phyloP scores from a whole-genome alignment of 2,329 filamentous ascomycete genomes.

The Penicillium nordicum region DNA sequence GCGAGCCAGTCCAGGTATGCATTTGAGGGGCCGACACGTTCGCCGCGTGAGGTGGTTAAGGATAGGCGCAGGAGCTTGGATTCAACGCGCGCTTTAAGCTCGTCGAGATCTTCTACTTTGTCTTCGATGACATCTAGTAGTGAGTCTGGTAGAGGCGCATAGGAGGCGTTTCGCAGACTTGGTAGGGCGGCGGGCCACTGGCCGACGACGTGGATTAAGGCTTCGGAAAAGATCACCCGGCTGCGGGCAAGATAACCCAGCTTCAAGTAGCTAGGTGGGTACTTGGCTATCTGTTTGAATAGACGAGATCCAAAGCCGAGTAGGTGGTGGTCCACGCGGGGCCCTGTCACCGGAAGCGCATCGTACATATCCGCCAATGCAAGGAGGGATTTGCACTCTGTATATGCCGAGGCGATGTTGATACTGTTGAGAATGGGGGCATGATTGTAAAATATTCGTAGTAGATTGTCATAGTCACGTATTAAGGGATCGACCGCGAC shows the following conservation, averaged over 20 bases:
- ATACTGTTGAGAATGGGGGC: conserved; percentile 74
- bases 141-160: conserved; percentile 61
- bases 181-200: conserved; percentile 83
- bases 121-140: conserved; percentile 90
- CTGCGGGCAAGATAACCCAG: conserved; percentile 82
- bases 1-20: conserved; percentile 88
- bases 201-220: conserved; percentile 87
- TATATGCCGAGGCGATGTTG: conserved; percentile 88
- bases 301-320: conserved; percentile 85
- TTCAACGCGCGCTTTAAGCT: conserved; percentile 75
- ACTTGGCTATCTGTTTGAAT: conserved; percentile 96
- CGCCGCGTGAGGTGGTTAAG: conserved; percentile 73
- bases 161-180: conserved; percentile 61
- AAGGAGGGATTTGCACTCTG: conserved; percentile 88
- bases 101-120: conserved; percentile 87
- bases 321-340: conserved; percentile 88
- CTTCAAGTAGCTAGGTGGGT: conserved; percentile 86
- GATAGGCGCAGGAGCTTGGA: conserved; percentile 76
- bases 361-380: conserved; percentile 93
- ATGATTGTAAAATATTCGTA: conserved; percentile 95
- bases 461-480: conserved; percentile 91
- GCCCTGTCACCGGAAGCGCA: conserved; percentile 79
- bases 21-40: conserved; percentile 74
- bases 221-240: conserved; percentile 80
- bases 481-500: conserved; percentile 68